Percentiles rank a stretch among this genome's conserved stretches.
These are phyloP conservation scores for Neurospora sp. DNA, from an alignment of 495 filamentous ascomycete species.

Conservation along the genomic window DNA sequence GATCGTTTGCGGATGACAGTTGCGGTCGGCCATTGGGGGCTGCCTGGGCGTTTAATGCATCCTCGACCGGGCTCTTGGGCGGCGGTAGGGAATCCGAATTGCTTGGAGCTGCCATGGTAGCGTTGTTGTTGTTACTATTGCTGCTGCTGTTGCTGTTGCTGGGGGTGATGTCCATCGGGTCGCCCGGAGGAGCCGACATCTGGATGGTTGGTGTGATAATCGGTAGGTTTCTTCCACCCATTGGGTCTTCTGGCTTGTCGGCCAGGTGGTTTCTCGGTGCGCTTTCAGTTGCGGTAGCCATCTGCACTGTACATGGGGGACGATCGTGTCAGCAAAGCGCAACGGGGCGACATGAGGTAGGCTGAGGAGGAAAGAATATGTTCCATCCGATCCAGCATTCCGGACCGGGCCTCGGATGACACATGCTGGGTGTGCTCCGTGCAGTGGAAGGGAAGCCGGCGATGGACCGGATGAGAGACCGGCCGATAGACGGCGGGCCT, in stretches of 20 bases:
- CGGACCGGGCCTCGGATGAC: not conserved
- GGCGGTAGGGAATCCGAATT: conserved; percentile 31
- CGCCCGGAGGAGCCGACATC: conserved; percentile 39
- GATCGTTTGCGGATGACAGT: conserved; percentile 19
- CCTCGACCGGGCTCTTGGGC: conserved; percentile 30
- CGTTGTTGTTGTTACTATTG: not conserved
- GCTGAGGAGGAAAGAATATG: not conserved
- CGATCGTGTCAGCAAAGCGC: conserved; percentile 16
- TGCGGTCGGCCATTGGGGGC: conserved; percentile 18
- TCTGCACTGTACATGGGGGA: conserved; percentile 27
- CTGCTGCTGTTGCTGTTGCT: conserved; percentile 14
- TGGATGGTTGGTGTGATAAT: conserved; percentile 40
- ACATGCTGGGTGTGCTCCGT: not conserved
- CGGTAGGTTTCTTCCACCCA: conserved; percentile 37
- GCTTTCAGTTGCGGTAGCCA: conserved; percentile 40
- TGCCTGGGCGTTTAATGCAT: conserved; percentile 25
- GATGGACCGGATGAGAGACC: not conserved
- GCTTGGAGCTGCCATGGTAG: conserved; percentile 11
- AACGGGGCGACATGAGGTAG: not conserved
- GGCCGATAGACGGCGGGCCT: not conserved
- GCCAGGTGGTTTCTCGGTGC: conserved; percentile 30
- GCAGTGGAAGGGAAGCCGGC: not conserved
- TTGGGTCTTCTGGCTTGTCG: conserved; percentile 28
- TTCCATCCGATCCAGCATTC: not conserved
- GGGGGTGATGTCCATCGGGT: conserved; percentile 43